Evolutionary conservation across 305 asterid genomes (phyloP).

Genomic region (Fraxinus xanthoxyloides): DNA sequence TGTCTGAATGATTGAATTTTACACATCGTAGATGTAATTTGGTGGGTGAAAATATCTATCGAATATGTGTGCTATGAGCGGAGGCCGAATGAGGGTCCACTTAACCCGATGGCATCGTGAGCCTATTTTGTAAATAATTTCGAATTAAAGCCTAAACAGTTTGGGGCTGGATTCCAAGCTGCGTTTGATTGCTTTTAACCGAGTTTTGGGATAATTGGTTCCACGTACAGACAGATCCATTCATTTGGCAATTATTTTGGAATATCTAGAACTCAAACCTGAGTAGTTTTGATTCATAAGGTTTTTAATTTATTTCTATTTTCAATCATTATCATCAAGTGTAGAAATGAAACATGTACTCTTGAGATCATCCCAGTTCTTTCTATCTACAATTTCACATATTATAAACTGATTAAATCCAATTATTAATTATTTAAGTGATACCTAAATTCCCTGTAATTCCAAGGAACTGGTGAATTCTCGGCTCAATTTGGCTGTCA

Average conservation of each 20-base stretch:
- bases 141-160: not conserved
- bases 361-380: not conserved
- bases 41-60: not conserved
- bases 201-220: not conserved
- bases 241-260: not conserved
- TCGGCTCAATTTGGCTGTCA: not conserved
- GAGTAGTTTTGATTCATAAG: not conserved
- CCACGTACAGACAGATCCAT: not conserved
- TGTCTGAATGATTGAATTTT: not conserved
- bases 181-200: not conserved
- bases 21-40: not conserved
- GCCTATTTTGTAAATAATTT: not conserved
- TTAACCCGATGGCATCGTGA: not conserved
- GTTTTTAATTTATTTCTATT: not conserved
- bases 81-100: not conserved
- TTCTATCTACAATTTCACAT: not conserved
- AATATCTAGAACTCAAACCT: not conserved
- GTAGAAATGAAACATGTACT: not conserved
- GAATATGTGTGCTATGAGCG: not conserved
- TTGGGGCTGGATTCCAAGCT: not conserved
- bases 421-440: not conserved
- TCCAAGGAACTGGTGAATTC: not conserved
- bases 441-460: not conserved
- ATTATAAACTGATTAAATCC: not conserved
- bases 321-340: not conserved